phyloP scores from a whole-genome alignment of 176 grass and related monocot species.

The Pharus latifolius region DNA sequence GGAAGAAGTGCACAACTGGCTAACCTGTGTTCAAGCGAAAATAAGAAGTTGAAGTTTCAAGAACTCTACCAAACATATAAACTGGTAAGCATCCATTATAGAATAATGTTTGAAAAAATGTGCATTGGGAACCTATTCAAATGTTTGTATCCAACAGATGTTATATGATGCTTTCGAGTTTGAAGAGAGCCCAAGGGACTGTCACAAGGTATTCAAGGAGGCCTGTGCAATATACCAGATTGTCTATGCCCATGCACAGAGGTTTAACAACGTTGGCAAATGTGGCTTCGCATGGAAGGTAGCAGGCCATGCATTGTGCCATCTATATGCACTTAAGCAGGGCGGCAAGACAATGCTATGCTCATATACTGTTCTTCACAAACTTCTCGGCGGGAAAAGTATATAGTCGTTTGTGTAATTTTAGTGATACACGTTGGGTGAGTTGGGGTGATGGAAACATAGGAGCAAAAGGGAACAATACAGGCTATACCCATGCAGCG shows the following conservation, averaged over 20 bases:
- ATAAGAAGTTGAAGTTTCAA: conserved; percentile 4
- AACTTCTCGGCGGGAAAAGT: neutral
- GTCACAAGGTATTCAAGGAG: conserved; percentile 14
- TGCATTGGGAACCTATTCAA: too few species aligned
- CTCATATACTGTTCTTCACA: neutral
- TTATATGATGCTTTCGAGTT: conserved; percentile 37
- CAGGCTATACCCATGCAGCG: too few species aligned
- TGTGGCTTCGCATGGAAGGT: conserved; percentile 64
- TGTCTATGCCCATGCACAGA: too few species aligned
- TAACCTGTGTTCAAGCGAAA: neutral
- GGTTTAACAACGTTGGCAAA: neutral
- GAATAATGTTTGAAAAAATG: too few species aligned
- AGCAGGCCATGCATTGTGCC: conserved; percentile 34
- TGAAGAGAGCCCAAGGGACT: conserved; percentile 17
- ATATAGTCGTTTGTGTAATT: too few species aligned
- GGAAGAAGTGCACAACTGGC: neutral
- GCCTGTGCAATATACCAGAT: conserved; percentile 42
- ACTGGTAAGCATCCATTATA: conserved; percentile 19
- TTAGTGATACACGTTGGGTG: too few species aligned
- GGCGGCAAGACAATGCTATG: neutral
- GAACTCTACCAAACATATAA: conserved; percentile 47
- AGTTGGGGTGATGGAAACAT: too few species aligned
- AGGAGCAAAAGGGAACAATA: too few species aligned
- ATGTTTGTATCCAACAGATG: conserved; percentile 3
- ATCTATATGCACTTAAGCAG: neutral